A percentile compares a stretch with the other conserved stretches of the same genome.
phyloP scores from a whole-genome alignment of 2,329 filamentous ascomycete genomes.

The Exophiala spinifera region DNA sequence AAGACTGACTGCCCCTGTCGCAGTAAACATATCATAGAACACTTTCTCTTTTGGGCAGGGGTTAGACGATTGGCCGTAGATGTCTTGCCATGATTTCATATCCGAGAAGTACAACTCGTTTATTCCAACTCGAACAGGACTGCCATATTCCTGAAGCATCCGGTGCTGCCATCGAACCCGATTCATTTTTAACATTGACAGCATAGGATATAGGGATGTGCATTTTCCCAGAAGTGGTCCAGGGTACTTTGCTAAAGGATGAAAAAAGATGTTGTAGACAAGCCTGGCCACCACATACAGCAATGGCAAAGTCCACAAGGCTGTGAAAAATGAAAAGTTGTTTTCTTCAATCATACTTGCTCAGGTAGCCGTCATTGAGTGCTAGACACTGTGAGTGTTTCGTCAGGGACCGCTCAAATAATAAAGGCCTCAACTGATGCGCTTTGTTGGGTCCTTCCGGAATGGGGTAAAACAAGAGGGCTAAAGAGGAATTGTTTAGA shows the following conservation, averaged over 20 bases:
- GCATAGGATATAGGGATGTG: background rate
- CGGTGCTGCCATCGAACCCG: conserved; percentile 1
- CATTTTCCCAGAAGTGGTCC: conserved; percentile 53
- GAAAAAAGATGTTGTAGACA: conserved; percentile 32
- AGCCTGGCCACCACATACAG: background rate
- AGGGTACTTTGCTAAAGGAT: conserved; percentile 63
- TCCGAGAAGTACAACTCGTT: conserved; percentile 37
- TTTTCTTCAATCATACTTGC: too few species aligned
- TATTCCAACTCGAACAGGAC: conserved; percentile 35
- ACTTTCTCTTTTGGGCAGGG: conserved; percentile 13
- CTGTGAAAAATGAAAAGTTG: too few species aligned
- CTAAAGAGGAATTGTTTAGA: too few species aligned
- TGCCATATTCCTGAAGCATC: conserved; percentile 31
- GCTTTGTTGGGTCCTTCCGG: too few species aligned
- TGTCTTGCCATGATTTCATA: conserved; percentile 35
- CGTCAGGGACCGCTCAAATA: too few species aligned
- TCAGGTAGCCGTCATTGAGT: too few species aligned
- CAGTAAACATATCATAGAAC: conserved; percentile 14
- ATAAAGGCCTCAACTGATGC: too few species aligned
- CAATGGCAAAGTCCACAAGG: too few species aligned
- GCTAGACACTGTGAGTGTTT: too few species aligned
- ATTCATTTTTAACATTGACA: background rate
- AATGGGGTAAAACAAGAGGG: too few species aligned
- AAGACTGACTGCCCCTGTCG: conserved; percentile 5
- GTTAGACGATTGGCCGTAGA: conserved; percentile 27